phyloP scores from a whole-genome alignment of 1,139 yeast genomes.

The Taiozyma sp. region DNA sequence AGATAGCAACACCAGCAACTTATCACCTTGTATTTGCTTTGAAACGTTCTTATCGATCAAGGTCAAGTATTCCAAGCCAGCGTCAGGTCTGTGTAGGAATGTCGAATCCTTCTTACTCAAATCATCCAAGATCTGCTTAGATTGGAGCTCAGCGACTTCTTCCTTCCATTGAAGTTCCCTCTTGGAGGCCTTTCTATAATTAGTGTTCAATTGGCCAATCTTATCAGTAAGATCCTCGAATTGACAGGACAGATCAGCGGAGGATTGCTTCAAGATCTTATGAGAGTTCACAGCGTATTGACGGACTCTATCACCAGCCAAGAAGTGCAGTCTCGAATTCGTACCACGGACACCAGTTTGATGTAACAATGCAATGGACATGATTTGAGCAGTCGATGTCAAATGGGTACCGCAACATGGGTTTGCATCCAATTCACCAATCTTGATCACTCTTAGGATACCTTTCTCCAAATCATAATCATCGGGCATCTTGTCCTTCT shows the following conservation, averaged over 20 bases:
- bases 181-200: slow-evolving; percentile 43
- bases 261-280: slow-evolving; percentile 43
- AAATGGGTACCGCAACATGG: slow-evolving; percentile 92
- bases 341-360: slow-evolving; percentile 67
- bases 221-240: slow-evolving; percentile 59
- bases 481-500: slow-evolving; percentile 51
- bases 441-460: slow-evolving; percentile 63
- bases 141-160: slow-evolving; percentile 55
- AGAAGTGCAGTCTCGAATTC: slow-evolving; percentile 62
- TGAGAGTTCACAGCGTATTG: slow-evolving; percentile 45
- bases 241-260: slow-evolving; percentile 60
- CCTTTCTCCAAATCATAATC: slow-evolving; percentile 72
- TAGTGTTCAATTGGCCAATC: slow-evolving; percentile 40
- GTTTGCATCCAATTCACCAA: slow-evolving; percentile 69
- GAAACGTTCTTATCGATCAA: slow-evolving; percentile 45
- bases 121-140: slow-evolving; percentile 30
- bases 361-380: slow-evolving; percentile 56
- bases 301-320: slow-evolving; percentile 68
- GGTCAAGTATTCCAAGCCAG: slow-evolving; percentile 50
- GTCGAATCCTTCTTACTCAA: slow-evolving; percentile 26
- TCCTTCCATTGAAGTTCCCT: slow-evolving; percentile 49
- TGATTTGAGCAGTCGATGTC: slow-evolving; percentile 60
- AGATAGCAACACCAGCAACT: slow-evolving; percentile 52
- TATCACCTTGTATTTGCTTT: slow-evolving; percentile 32
- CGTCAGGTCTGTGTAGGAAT: slow-evolving; percentile 47